Conservation (phyloP, 1,284 basidiomycete species). For the Melampsora americana region DNA sequence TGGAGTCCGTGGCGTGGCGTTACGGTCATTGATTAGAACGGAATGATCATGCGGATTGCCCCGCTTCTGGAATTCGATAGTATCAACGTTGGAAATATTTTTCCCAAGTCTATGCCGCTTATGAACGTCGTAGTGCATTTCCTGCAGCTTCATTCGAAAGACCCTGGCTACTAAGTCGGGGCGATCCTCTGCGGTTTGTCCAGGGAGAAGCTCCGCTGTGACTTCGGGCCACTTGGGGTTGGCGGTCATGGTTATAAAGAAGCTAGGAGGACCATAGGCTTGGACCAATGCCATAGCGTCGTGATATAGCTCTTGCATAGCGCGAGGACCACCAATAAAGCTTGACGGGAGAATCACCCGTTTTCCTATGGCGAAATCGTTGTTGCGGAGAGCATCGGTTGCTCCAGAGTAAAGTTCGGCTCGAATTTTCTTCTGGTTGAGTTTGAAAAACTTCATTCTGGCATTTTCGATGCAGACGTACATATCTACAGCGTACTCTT, state of each 20-base stretch:
- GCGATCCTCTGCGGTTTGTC: neutral
- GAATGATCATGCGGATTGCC: slow-evolving; percentile 12
- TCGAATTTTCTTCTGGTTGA: neutral
- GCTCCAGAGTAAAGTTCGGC: neutral
- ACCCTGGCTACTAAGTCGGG: slow-evolving; percentile 4
- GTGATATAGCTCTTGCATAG: slow-evolving; percentile 54
- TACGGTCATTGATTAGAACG: neutral
- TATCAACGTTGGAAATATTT: neutral
- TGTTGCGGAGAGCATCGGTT: neutral
- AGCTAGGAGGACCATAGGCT: slow-evolving; percentile 52
- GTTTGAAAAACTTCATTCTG: neutral
- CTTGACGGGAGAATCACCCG: slow-evolving; percentile 53
- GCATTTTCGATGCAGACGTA: slow-evolving; percentile 14
- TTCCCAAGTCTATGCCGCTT: neutral
- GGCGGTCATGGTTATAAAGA: slow-evolving; percentile 57
- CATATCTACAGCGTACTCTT: slow-evolving; percentile 10
- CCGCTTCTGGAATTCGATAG: slow-evolving; percentile 23
- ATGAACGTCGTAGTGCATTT: neutral
- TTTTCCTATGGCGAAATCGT: slow-evolving; percentile 44
- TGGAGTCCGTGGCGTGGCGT: neutral
- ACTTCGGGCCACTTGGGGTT: slow-evolving; percentile 57
- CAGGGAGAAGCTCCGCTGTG: neutral
- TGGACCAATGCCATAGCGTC: slow-evolving; percentile 55
- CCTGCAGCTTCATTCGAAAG: neutral
- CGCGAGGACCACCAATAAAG: slow-evolving; percentile 53